These are phyloP conservation scores for Hypholoma fasciculare DNA, from an alignment of 768 basidiomycete species.

Conservation along the genomic window DNA sequence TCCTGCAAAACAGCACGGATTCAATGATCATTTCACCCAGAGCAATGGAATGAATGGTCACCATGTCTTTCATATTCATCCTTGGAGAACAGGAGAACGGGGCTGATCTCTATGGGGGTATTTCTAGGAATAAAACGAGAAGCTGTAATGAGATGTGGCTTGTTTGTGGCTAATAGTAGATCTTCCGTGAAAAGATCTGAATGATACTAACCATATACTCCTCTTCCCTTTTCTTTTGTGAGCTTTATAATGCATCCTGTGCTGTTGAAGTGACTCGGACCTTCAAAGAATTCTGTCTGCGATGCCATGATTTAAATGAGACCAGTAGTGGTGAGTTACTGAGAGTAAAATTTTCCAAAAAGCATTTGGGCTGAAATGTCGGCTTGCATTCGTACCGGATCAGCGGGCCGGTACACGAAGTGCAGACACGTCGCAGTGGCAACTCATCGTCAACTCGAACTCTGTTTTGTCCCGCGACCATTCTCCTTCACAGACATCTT, in stretches of 20 bases:
- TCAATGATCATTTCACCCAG: not conserved
- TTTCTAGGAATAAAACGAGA: slow-evolving; percentile 52
- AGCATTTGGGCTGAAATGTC: not conserved
- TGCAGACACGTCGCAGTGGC: not conserved
- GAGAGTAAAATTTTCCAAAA: not conserved
- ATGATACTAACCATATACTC: slow-evolving; percentile 56
- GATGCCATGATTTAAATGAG: not conserved
- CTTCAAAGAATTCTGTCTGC: not conserved
- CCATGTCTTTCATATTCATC: slow-evolving; percentile 72
- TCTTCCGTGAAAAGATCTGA: not conserved
- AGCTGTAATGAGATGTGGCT: slow-evolving; percentile 36
- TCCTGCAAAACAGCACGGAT: slow-evolving; percentile 19
- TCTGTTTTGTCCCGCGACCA: not conserved
- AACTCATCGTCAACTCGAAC: not conserved
- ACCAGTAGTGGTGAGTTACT: not conserved
- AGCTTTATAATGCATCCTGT: slow-evolving; percentile 48
- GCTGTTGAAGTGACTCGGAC: slow-evolving; percentile 41
- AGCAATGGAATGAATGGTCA: slow-evolving; percentile 15
- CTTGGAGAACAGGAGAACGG: slow-evolving; percentile 73
- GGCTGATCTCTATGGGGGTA: slow-evolving; percentile 80
- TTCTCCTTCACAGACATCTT: not conserved
- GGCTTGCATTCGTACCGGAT: not conserved
- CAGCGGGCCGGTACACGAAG: slow-evolving; percentile 9
- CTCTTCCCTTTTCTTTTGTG: slow-evolving; percentile 52
- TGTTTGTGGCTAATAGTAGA: slow-evolving; percentile 7